Percentiles rank a stretch among this genome's conserved stretches.
Evolutionary conservation across 345 rosid species (phyloP).

Genomic region (Psidium friedrichsthalianum): DNA sequence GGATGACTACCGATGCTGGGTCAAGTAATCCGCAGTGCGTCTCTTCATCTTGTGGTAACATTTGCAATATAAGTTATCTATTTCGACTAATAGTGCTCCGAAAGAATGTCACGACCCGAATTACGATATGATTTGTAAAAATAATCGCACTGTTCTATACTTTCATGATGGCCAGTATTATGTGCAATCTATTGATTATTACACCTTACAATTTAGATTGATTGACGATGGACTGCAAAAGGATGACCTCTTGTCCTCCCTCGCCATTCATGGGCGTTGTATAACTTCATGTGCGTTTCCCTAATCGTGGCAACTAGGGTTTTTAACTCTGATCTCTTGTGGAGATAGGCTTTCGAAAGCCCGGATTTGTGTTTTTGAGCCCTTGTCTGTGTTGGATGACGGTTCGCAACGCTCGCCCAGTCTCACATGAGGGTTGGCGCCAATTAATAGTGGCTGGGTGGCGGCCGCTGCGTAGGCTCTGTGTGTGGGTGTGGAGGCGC

Average conservation of each 20-base stretch:
- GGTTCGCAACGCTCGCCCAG: background rate
- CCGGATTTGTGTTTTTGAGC: background rate
- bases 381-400: background rate
- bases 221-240: background rate
- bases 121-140: background rate
- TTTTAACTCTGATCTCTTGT: background rate
- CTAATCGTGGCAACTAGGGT: no score
- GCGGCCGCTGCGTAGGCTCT: background rate
- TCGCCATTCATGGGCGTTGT: background rate
- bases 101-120: background rate
- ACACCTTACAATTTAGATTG: background rate
- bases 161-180: background rate
- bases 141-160: background rate
- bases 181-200: background rate
- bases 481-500: background rate
- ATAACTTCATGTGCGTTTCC: no score
- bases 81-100: background rate
- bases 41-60: background rate
- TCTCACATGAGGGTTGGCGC: background rate
- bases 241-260: background rate
- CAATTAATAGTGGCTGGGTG: background rate
- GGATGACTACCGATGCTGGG: accelerated
- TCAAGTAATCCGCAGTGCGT: background rate
- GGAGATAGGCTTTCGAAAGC: background rate
- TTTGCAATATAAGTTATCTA: background rate